Evolutionary conservation across 2,329 filamentous ascomycete genomes (phyloP), one percentile per base, ranked within the genome.

Genomic region (Drechslerella dactyloides): DNA sequence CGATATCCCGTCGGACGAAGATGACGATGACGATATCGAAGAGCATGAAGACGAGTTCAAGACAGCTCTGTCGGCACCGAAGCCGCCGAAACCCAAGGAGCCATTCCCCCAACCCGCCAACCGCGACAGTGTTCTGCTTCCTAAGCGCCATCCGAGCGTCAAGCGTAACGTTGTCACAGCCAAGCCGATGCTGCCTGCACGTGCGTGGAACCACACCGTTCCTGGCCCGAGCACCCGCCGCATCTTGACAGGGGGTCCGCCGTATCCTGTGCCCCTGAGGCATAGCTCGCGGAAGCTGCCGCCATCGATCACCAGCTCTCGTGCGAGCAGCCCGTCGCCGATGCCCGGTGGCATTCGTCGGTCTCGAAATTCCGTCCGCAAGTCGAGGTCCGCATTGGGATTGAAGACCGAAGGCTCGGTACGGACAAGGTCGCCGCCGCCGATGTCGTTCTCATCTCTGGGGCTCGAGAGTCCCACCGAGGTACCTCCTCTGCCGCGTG

Each of bases 191-290:
- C 75, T 69, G 19, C 63, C 69, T 24, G 46, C 69, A 24, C 61
- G 61, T 11, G 69, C 63, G 2, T 68, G 63, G 62, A 57, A 57
- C 23, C 62, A 73, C 48, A 62, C 37, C 7, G 30, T 73, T 40
- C 69, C 62, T 6, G 57, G 51, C 13, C 59, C 57, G n/a, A 76
- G 74, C 27, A 73, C 68, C 46, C 69, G 72, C 2, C 73, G 74
- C 54, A 73, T 69, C 64, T 58, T 74, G 13, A 68, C 80, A 55
- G 73, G 75, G 56, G 76, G 75, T 58, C 93, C 94, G 27, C 94
- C 94, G 0, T 97, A 96, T 82, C 93, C 94, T 0, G 96, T 99
- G 5, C 94, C 94, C 0, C 89, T 88, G 1, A 85, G 94, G 64
- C 90, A 91, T 30, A 97, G 93, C 80, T 99, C 93, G 4, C 87